phyloP scores from a whole-genome alignment of 805 yeast species.

The Pichia nanzhaoensis region DNA sequence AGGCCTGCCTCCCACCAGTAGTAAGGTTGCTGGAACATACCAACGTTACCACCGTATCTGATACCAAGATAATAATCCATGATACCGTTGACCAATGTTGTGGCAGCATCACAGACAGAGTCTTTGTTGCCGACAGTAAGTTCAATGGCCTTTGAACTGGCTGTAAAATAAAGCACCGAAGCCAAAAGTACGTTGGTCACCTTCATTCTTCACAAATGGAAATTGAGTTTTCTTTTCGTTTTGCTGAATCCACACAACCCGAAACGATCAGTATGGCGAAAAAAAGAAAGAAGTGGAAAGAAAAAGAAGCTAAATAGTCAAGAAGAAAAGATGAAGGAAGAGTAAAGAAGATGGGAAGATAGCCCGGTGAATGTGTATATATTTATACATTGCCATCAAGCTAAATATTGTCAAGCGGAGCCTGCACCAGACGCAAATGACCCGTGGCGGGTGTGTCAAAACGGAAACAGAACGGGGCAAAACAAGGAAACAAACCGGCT shows the following conservation, averaged over 20 bases:
- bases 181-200: not conserved
- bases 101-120: slow-evolving; percentile 40
- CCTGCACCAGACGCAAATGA: too few species aligned
- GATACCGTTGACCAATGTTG: slow-evolving; percentile 60
- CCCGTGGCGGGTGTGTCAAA: too few species aligned
- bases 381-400: too few species aligned
- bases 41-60: slow-evolving; percentile 58
- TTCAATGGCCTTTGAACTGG: slow-evolving; percentile 6
- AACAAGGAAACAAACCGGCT: too few species aligned
- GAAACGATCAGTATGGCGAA: not conserved
- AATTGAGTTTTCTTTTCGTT: too few species aligned
- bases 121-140: slow-evolving; percentile 17
- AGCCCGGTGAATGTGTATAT: too few species aligned
- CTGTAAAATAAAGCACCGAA: not conserved
- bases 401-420: too few species aligned
- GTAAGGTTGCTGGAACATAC: slow-evolving; percentile 66
- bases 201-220: too few species aligned
- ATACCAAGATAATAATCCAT: slow-evolving; percentile 74
- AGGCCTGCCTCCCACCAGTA: slow-evolving; percentile 95
- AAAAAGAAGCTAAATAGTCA: too few species aligned
- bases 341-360: too few species aligned
- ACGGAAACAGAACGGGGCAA: too few species aligned
- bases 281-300: not conserved
- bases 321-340: not conserved
- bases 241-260: not conserved